Conservation (phyloP, 306 rosid species). For the Quercus ilex region DNA sequence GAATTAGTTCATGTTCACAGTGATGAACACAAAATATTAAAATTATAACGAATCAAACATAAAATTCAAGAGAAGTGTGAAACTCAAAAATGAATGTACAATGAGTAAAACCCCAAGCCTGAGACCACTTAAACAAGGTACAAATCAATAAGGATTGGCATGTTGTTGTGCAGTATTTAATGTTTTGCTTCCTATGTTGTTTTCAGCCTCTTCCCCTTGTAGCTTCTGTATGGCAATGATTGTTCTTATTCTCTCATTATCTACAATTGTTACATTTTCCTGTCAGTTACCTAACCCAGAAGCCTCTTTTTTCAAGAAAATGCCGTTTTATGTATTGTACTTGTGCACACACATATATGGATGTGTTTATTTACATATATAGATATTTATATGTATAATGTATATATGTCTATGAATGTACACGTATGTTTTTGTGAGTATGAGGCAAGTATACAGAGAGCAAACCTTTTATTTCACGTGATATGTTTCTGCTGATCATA, state of each 20-base stretch:
- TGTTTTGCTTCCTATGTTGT: slow-evolving; percentile 8
- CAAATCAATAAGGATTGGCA: no score
- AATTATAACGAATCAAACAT: no score
- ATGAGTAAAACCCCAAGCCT: no score
- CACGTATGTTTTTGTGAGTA: neutral
- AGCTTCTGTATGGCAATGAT: neutral
- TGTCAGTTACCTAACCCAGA: neutral
- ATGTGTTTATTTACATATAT: no score
- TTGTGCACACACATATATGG: neutral
- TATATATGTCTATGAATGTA: neutral
- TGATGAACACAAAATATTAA: no score
- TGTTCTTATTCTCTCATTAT: neutral
- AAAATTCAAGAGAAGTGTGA: no score
- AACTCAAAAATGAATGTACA: no score
- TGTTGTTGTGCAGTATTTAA: no score
- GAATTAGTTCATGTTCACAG: no score
- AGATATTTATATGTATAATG: no score
- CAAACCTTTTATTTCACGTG: neutral
- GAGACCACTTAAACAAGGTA: no score
- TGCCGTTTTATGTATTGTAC: neutral
- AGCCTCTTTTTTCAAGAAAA: neutral
- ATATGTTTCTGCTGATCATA: slow-evolving; percentile 14
- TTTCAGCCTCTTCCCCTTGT: neutral
- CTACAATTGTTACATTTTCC: neutral
- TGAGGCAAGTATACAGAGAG: neutral